A percentile compares a stretch with the other conserved stretches of the same genome.
These are phyloP conservation scores for Parafenestella ontariensis DNA, from an alignment of 2,329 filamentous ascomycete genomes.

Conservation along the genomic window DNA sequence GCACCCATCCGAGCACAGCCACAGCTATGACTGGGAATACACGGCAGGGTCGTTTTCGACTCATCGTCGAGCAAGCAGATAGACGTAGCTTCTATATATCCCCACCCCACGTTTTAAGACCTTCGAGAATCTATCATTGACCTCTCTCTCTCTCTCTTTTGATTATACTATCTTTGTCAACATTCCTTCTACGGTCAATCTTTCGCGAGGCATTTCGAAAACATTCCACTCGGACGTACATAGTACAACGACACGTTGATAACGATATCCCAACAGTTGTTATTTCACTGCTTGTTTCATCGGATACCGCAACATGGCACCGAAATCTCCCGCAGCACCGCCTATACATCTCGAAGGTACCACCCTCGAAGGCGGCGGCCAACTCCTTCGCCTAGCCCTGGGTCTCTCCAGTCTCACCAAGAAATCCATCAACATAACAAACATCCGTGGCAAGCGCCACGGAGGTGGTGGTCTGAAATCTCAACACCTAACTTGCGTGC, in stretches of 20 bases:
- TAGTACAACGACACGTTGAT: neutral
- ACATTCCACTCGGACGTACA: too few relatives aligned
- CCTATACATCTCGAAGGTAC: conserved; percentile 58
- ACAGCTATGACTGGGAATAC: conserved; percentile 18
- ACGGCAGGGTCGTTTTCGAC: conserved; percentile 19
- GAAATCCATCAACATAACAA: conserved; percentile 57
- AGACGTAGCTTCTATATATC: neutral
- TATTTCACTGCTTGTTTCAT: neutral
- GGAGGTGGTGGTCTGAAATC: conserved; percentile 63
- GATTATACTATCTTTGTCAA: too few relatives aligned
- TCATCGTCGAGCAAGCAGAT: conserved; percentile 10
- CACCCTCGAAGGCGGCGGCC: conserved; percentile 68
- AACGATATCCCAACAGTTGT: neutral
- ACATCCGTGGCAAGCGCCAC: conserved; percentile 62
- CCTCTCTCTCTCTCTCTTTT: too few relatives aligned
- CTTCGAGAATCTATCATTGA: too few relatives aligned
- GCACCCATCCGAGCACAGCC: conserved; percentile 17
- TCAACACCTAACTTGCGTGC: conserved; percentile 64
- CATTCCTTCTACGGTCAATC: neutral
- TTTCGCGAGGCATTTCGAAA: too few relatives aligned
- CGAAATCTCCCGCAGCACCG: conserved; percentile 1
- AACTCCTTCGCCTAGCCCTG: conserved; percentile 65
- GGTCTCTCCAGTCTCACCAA: conserved; percentile 62
- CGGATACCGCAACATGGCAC: conserved; percentile 7
- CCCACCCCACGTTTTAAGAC: too few relatives aligned